Base-by-base conservation (phyloP, 805 yeast species). In the Yamadazyma paraphyllophila region DNA sequence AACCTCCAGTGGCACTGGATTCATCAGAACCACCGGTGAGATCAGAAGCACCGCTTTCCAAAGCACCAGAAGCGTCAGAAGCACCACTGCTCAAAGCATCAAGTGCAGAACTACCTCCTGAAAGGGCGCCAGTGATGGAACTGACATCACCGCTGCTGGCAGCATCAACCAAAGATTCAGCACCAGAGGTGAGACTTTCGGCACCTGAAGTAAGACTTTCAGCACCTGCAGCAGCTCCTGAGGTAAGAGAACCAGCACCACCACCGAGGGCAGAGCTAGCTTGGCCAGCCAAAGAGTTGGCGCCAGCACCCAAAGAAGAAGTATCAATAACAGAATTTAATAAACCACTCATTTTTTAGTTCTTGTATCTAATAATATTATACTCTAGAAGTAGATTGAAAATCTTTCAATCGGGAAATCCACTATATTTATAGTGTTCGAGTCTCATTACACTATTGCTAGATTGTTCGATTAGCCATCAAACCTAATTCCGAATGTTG, bases 171-270 rank as follows among this genome's bases (percentile, higher is more conserved):
- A 13, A 16, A 9, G 43, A 37, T 10, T 25, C 27, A 13, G 46
- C 35, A 27, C 16, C 46, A 10, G 39, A 36, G 31, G 14, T 33
- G 11, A 10, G 4, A 33, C 11, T 12, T 33, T 33, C 31, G 5
- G 31, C 40, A 35, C 31, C 41, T 11, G 44, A 46, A 36, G 46
- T 38, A 12, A n/a, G 30, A 6, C 20, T 9, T 20, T 16, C n/a
- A 6, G 24, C 3, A 20, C 24, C 39, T 2, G 60, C 47, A 40
- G 16, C 46, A 46, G 54, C 47, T 12, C 35, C 57, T 5, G 40
- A 37, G 13, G 53, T 36, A 13, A 53, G 56, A 39, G 49, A 46
- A 41, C 50, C 55, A 34, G 45, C 39, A 16, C 49, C 53, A 45
- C 59, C 43, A 29, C 43, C 43, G 24, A 40, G 17, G 33, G 36